A percentile compares a stretch with the other conserved stretches of the same genome.
phyloP scores from a whole-genome alignment of 495 filamentous ascomycete genomes.

The Aspergillus hancockii region DNA sequence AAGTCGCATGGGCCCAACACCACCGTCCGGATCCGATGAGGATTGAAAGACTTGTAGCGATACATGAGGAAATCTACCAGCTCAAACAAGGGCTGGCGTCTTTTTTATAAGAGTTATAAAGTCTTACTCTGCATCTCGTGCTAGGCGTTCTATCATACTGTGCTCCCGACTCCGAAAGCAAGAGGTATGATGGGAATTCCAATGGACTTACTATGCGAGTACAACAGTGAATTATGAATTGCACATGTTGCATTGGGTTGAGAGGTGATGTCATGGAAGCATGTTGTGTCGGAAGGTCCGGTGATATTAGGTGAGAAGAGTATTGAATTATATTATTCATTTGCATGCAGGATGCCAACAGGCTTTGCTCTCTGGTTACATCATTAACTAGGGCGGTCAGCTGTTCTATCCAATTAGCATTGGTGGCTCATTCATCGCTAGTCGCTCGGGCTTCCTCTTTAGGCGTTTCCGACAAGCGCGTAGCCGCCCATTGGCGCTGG shows the following conservation, averaged over 20 bases:
- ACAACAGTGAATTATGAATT: neutral
- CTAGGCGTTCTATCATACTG: too few relatives aligned
- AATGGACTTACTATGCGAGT: neutral
- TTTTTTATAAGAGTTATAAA: too few relatives aligned
- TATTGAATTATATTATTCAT: neutral
- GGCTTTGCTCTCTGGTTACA: constrained; percentile 12
- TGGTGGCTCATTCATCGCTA: neutral
- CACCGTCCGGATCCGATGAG: too few relatives aligned
- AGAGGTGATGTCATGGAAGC: neutral
- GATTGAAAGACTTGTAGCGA: too few relatives aligned
- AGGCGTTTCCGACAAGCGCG: constrained; percentile 12
- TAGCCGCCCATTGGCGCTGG: neutral
- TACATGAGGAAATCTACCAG: too few relatives aligned
- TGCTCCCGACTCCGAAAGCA: too few relatives aligned
- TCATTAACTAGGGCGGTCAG: neutral
- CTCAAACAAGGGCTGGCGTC: too few relatives aligned
- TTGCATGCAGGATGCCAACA: constrained; percentile 3
- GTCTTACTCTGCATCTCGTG: too few relatives aligned
- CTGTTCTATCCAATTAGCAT: neutral
- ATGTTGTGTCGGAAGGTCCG: too few relatives aligned
- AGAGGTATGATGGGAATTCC: too few relatives aligned
- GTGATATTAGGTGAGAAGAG: too few relatives aligned
- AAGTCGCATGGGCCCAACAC: too few relatives aligned
- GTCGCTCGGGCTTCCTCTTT: constrained; percentile 7
- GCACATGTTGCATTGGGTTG: neutral